Evolutionary conservation across 2,329 filamentous ascomycete species (phyloP).

Genomic region (Stemphylium beticola): DNA sequence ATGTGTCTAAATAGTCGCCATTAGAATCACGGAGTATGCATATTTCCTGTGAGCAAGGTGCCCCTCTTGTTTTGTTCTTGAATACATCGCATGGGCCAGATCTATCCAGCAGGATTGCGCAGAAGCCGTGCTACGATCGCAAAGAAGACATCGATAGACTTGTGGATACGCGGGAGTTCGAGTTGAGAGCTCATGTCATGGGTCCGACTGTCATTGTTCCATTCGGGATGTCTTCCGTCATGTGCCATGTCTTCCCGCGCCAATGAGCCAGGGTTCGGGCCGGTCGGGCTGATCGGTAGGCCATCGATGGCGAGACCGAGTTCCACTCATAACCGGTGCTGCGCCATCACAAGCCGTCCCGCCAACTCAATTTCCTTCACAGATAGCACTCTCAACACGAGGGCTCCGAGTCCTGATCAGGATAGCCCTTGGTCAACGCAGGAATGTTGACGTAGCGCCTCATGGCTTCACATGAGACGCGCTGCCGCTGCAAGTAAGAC

Average conservation of each 20-base stretch:
- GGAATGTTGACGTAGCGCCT: neutral
- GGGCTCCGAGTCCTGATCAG: neutral
- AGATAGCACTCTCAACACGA: neutral
- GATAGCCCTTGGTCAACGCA: conserved; percentile 1
- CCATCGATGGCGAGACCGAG: conserved; percentile 3
- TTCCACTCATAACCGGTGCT: no score
- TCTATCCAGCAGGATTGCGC: no score
- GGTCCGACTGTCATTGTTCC: no score
- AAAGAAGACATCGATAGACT: neutral
- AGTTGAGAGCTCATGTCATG: no score
- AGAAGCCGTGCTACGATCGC: no score
- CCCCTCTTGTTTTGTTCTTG: no score
- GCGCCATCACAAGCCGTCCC: conserved; percentile 3
- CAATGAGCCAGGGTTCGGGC: neutral
- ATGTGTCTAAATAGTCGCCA: neutral
- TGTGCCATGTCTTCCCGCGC: neutral
- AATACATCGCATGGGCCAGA: no score
- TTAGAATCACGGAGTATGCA: no score
- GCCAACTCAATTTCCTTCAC: neutral
- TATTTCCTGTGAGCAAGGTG: no score
- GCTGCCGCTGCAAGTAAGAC: conserved; percentile 7
- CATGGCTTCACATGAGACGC: conserved; percentile 1
- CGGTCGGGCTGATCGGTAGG: conserved; percentile 1
- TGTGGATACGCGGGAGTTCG: neutral
- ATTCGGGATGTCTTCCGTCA: neutral